Evolutionary conservation across 2,329 filamentous ascomycete genomes (phyloP).

Genomic region (Mycocentrospora acerina): DNA sequence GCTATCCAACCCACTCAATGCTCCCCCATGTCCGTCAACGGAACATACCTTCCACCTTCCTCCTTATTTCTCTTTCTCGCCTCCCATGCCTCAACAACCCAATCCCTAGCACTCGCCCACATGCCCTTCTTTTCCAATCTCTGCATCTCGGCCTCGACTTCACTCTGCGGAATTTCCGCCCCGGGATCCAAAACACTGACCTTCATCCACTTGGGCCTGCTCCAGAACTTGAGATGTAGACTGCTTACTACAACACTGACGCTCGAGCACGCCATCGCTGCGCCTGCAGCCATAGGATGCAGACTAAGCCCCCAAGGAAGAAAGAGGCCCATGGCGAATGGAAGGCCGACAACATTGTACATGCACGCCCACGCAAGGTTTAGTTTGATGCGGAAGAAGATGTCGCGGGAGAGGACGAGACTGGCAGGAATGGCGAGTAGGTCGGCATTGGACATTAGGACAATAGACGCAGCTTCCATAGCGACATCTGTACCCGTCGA

Average conservation of each 20-base stretch:
- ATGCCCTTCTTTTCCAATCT: constrained; percentile 22
- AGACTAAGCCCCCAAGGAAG: constrained; percentile 83
- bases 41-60: constrained; percentile 47
- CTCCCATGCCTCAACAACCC: constrained; percentile 31
- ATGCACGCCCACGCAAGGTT: constrained; percentile 91
- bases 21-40: constrained; percentile 46
- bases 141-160: constrained; percentile 23
- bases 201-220: constrained; percentile 82
- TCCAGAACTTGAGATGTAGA: constrained; percentile 84
- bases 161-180: constrained; percentile 30
- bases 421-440: constrained; percentile 90
- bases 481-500: constrained; percentile 92
- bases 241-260: constrained; percentile 87
- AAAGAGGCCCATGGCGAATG: constrained; percentile 96
- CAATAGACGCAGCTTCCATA: constrained; percentile 94
- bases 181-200: constrained; percentile 60
- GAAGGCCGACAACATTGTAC: constrained; percentile 89
- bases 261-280: constrained; percentile 88
- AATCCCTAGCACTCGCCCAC: constrained; percentile 24
- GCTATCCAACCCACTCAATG: constrained; percentile 10
- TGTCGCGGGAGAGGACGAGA: constrained; percentile 76
- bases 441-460: constrained; percentile 90
- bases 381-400: constrained; percentile 90
- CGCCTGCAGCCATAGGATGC: constrained; percentile 91
- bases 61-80: constrained; percentile 42